Conservation (phyloP, 2,329 filamentous ascomycete genomes). For the Penicillium frequentans region DNA sequence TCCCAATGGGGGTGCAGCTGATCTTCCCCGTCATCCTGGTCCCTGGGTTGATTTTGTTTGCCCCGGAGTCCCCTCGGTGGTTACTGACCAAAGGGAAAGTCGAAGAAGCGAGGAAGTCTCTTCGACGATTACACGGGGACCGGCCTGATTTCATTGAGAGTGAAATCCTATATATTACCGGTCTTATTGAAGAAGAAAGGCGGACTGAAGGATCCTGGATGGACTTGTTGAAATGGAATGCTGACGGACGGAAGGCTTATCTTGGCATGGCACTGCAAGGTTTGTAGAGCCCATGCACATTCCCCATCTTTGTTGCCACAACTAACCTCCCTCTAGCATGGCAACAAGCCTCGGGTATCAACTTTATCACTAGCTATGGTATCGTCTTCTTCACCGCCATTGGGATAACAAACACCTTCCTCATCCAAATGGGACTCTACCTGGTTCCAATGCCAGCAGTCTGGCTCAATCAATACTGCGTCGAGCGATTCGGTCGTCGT, state of each 20-base stretch:
- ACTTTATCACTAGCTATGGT: conserved; percentile 46
- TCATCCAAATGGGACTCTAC: conserved; percentile 2
- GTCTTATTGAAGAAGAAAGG: conserved; percentile 64
- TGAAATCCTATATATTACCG: conserved; percentile 56
- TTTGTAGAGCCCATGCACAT: conserved; percentile 53
- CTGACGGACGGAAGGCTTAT: not conserved
- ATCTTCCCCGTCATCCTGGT: conserved; percentile 76
- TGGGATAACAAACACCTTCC: conserved; percentile 4
- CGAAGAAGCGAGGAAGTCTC: conserved; percentile 60
- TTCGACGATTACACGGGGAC: conserved; percentile 45
- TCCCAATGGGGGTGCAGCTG: conserved; percentile 77
- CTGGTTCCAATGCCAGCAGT: not conserved
- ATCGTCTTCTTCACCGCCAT: conserved; percentile 36
- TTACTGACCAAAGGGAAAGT: conserved; percentile 74
- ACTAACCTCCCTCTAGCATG: conserved; percentile 32
- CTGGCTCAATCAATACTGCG: not conserved
- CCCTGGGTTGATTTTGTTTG: conserved; percentile 66
- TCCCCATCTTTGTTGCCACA: conserved; percentile 1
- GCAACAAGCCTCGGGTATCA: conserved; percentile 44
- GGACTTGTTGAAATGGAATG: conserved; percentile 68
- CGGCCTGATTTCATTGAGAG: not conserved
- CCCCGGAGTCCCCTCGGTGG: conserved; percentile 78
- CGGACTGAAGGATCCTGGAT: conserved; percentile 56
- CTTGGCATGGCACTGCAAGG: conserved; percentile 56
- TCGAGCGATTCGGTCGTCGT: not conserved